A percentile compares a stretch with the other conserved stretches of the same genome.
These are phyloP conservation scores for Eucommia ulmoides DNA, from an alignment of 257 asterid species.

Conservation along the genomic window DNA sequence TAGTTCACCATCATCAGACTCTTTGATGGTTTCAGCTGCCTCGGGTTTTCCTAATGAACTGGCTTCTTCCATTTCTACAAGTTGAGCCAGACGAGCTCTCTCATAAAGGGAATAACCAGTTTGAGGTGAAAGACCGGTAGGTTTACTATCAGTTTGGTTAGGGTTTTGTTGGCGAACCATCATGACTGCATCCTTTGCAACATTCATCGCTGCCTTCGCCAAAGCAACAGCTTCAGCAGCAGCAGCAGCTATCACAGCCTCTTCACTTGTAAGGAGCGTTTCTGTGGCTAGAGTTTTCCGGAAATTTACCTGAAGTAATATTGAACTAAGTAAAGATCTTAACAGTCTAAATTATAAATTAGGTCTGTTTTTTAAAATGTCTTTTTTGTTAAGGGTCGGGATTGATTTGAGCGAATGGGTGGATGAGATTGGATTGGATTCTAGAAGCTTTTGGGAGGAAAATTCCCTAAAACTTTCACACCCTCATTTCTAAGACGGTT, in stretches of 20 bases:
- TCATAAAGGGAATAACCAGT: slow-evolving; percentile 12
- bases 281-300: slow-evolving; percentile 36
- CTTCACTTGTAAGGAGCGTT: slow-evolving; percentile 49
- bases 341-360: no score
- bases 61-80: slow-evolving; percentile 19
- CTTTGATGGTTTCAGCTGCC: slow-evolving; percentile 27
- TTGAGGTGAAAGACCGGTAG: slow-evolving; percentile 6
- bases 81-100: slow-evolving; percentile 22
- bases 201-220: slow-evolving; percentile 77
- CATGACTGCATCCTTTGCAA: slow-evolving; percentile 80
- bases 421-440: no score
- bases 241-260: slow-evolving; percentile 67
- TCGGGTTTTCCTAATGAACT: slow-evolving; percentile 15
- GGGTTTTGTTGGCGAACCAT: slow-evolving; percentile 28
- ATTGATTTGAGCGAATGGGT: no score
- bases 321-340: no score
- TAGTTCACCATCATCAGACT: slow-evolving; percentile 48
- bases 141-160: slow-evolving; percentile 16
- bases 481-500: no score
- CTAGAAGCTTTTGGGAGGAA: no score
- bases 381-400: no score
- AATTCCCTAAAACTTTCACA: no score
- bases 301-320: slow-evolving; percentile 35
- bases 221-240: slow-evolving; percentile 90
- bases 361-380: no score